Percentiles rank a stretch among this genome's conserved stretches.
Evolutionary conservation across 345 rosid genomes (phyloP).

Genomic region (Euphorbia tirucalli): DNA sequence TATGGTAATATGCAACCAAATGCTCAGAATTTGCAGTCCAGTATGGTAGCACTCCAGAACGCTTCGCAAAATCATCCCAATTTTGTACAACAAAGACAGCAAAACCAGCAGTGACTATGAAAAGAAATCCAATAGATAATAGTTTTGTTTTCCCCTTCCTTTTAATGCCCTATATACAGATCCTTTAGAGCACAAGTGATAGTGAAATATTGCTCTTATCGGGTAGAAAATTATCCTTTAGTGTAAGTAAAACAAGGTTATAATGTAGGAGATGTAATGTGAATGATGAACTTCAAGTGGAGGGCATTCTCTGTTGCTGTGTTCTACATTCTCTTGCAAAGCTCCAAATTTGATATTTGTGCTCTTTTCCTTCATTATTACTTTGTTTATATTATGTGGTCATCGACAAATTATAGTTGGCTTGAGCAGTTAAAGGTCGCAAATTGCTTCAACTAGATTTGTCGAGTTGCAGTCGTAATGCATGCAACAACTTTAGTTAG

Average conservation of each 20-base stretch:
- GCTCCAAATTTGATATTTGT: neutral
- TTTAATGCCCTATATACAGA: neutral
- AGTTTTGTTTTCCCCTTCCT: neutral
- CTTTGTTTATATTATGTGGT: neutral
- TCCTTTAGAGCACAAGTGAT: neutral
- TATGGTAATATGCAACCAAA: slow-evolving; percentile 62
- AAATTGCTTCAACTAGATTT: too few relatives aligned
- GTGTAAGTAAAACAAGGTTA: too few relatives aligned
- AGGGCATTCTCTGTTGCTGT: neutral
- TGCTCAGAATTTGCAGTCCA: slow-evolving; percentile 65
- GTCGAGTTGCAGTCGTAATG: too few relatives aligned
- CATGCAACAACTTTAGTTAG: too few relatives aligned
- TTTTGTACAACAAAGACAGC: slow-evolving; percentile 71
- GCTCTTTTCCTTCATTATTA: neutral
- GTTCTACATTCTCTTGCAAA: neutral
- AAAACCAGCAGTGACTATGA: slow-evolving; percentile 57
- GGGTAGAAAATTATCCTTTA: too few relatives aligned
- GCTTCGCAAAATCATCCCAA: slow-evolving; percentile 53
- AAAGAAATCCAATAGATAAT: neutral
- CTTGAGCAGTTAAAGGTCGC: too few relatives aligned
- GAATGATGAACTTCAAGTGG: neutral
- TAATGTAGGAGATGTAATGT: neutral
- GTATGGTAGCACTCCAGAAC: slow-evolving; percentile 68
- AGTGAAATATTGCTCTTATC: too few relatives aligned
- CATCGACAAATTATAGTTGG: too few relatives aligned